Evolutionary conservation across 1,139 yeast species (phyloP), one percentile per base, ranked within the genome.

Genomic region (Lodderomyces oxycetoniae): DNA sequence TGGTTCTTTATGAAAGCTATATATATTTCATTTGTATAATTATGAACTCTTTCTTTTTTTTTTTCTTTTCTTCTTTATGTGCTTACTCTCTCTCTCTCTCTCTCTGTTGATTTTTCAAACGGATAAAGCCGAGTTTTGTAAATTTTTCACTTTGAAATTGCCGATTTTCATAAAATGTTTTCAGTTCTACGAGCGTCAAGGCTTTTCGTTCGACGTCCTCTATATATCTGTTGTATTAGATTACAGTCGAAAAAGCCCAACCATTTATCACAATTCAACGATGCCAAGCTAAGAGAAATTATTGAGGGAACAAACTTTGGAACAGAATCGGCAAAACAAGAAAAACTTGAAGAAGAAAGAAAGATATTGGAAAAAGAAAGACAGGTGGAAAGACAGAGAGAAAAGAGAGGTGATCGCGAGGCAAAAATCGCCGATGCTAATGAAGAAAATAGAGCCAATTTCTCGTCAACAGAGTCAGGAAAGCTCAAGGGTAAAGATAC

Each of bases 251-350:
- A 34, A 12, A 40, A 40, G 21, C 37, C 37, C 3, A 36, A 37
- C 11, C 33, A 28, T 20, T 25, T 38, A 10, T 32, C 42, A 9
- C 30, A 33, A 22, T 34, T 39, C 14, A 30, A 33, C 30, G 48
- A 44, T 25, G 35, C 41, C 15, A 44, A 43, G 27, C 33, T 44
- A 28, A 31, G 43, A 19, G 43, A 46, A 28, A 50, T 52, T 9
- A 49, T 52, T 15, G 51, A 47, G 32, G 45, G 55, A 10, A 48
- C 61, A 1, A 55, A 53, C 36, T 42, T 53, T 28, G 55, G 53
- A 9, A 36, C 46, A 13, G 44, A 43, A 32, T 33, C 46, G 5
- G 28, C 32, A 25, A 38, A 38, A 32, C 34, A 21, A 32, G 32
- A 33, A 17, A 31, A 36, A 20, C 38, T 37, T 13, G 39, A 40